Evolutionary conservation across 805 yeast species (phyloP).

Genomic region (Debaryomyces tyrocola): DNA sequence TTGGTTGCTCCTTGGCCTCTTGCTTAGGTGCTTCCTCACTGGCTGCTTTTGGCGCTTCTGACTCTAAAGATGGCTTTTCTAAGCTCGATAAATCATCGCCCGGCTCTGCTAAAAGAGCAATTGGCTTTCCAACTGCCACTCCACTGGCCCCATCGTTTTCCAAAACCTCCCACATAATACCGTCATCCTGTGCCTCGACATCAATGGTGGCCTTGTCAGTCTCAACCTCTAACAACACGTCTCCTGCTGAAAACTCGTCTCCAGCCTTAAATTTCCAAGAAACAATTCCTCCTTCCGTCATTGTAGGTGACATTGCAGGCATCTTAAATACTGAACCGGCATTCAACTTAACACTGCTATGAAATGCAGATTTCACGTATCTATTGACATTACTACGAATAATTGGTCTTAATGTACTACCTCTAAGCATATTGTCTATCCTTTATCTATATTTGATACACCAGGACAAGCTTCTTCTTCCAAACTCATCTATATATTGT

Average conservation of each 20-base stretch:
- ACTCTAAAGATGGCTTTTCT: constrained; percentile 53
- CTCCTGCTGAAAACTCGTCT: constrained; percentile 77
- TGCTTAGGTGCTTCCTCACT: constrained; percentile 17
- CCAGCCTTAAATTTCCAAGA: constrained; percentile 80
- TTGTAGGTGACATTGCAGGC: constrained; percentile 99
- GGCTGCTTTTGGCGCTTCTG: constrained; percentile 16
- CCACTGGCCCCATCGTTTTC: constrained; percentile 74
- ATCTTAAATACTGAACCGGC: constrained; percentile 63
- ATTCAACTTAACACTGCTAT: constrained; percentile 1
- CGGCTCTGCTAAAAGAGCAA: constrained; percentile 85
- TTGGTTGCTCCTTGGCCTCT: constrained; percentile 14
- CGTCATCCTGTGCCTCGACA: constrained; percentile 91
- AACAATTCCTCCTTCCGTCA: constrained; percentile 93
- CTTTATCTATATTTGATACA: background rate
- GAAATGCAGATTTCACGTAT: constrained; percentile 1
- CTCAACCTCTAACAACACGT: constrained; percentile 77
- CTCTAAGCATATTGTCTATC: constrained; percentile 4
- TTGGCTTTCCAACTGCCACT: constrained; percentile 82
- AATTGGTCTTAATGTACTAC: constrained; percentile 2
- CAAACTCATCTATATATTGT: too few relatives aligned
- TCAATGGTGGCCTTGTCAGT: constrained; percentile 84
- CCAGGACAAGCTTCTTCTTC: background rate
- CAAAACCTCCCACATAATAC: constrained; percentile 75
- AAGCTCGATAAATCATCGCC: constrained; percentile 76
- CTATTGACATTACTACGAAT: background rate